These are phyloP conservation scores for Larix sibirica DNA, from an alignment of 83 land plant genomes.

Conservation along the genomic window DNA sequence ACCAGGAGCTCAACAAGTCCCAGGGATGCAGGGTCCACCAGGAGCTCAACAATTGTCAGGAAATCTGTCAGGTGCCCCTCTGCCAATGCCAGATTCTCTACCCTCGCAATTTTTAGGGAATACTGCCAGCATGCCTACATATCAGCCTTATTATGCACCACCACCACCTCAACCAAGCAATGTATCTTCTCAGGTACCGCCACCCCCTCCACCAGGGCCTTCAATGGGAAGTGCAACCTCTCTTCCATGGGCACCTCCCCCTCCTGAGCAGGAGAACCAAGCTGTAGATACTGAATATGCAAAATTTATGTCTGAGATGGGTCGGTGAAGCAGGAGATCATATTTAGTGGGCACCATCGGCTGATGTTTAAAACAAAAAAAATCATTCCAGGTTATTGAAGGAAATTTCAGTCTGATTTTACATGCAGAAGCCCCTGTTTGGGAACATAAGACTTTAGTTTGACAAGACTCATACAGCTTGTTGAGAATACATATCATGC, in stretches of 20 bases:
- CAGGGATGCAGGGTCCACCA: neutral
- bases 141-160: conserved; percentile 26
- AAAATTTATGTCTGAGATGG: conserved; percentile 90
- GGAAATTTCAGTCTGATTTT: neutral
- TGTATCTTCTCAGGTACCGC: conserved; percentile 39
- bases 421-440: neutral
- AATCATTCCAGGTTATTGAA: neutral
- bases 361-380: neutral
- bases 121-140: neutral
- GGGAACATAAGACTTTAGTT: neutral
- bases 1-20: conserved; percentile 5
- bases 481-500: neutral
- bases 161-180: conserved; percentile 40
- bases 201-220: conserved; percentile 30
- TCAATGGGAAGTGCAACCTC: conserved; percentile 22
- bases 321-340: neutral
- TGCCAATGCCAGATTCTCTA: neutral
- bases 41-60: neutral
- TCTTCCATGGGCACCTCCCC: conserved; percentile 23
- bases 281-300: conserved; percentile 82
- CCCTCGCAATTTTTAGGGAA: conserved; percentile 7
- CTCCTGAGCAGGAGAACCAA: conserved; percentile 53
- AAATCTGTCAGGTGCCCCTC: neutral
- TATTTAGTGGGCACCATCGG: neutral
- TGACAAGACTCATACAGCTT: neutral